Base-by-base conservation (phyloP, 768 basidiomycete genomes). In the Steccherinum ochraceum region DNA sequence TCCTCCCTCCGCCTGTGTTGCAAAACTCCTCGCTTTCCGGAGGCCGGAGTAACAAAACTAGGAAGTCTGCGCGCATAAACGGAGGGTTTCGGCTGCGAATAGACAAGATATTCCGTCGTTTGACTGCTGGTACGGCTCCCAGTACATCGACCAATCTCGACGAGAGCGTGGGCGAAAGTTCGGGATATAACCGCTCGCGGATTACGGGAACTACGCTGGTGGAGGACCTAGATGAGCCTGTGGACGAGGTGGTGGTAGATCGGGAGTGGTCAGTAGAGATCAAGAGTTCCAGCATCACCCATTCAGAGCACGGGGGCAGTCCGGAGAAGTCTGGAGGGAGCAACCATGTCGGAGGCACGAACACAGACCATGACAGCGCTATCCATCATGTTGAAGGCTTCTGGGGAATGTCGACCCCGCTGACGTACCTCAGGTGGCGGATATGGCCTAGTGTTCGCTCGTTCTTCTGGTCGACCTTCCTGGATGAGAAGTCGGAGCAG, bases 231-330 rank as follows among this genome's bases (percentile, higher is more conserved):
- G 67, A 60, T 4, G 72, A 71, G 24, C 67, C 72, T 48, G 80
- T 89, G 5, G 78, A 90, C 64, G 79, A 86, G 68, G 78, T 89
- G 19, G 80, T 90, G 20, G 87, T 90, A 13, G 87, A 90, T 64
- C 76, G 86, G 44, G 68, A 73, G 25, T 86, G 84, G 85, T 69
- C 75, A 2, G 80, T 81, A 50, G 79, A 80, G 53, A 71, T 77
- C 54, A 78, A 75, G 62, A 80, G 71, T 47, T 77, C 77, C 19
- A 63, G 73, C 40, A 67, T 76, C 20, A 64, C 62, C 44, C 76
- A 76, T 49, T 78, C 80, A 13, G 81, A 83, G 24, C 74, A 77
- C 24, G 75, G 69, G 48, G 57, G 54, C 16, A 72, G 66, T 16
- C 74, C 72, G 13, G 76, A 81, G 40, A 79, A 78, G 66, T 72